Evolutionary conservation across 2,329 filamentous ascomycete genomes (phyloP), one percentile per base, ranked within the genome.

Genomic region (Colletotrichum lini): DNA sequence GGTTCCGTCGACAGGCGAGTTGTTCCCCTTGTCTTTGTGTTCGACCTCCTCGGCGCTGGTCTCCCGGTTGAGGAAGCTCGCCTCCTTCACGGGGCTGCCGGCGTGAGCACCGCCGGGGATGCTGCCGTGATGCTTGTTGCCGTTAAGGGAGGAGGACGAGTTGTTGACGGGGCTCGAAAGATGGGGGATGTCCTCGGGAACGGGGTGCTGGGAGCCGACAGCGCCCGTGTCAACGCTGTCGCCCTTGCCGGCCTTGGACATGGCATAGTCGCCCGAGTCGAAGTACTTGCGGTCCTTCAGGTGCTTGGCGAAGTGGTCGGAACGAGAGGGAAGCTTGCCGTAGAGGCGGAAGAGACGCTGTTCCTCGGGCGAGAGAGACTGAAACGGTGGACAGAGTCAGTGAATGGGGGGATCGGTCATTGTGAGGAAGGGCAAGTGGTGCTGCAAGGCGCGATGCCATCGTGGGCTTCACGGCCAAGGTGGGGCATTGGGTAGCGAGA

Each of bases 201-300:
- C 92, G 65, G 96, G 96, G 83, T 99, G 96, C 84, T 98, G 93
- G 78, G 94, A 95, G 78, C 96, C 96, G 79, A 99, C 94, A 79
- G 93, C 93, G 80, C 96, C 97, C 72, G 97, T 94, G 80, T 97
- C 96, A 79, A 96, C 93, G 80, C 96, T 93, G 79, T 95, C 94
- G 82, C 94, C 95, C 86, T 98, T 98, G 84, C 96, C 96, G 72
- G 96, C 96, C 87, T 98, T 98, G 83, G 93, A 96, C 85, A 98
- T 93, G 79, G 95, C 95, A 79, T 98, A 98, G 86, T 98, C 95
- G 79, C 95, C 95, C 72, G 93, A 96, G 86, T 98, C 95, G 84
- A 98, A 98, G 86, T 98, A 98, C 86, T 97, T 99, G 87, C 96
- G 95, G 83, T 98, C 96, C 89, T 98, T 98, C 81, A 98, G 90